Base-by-base conservation (phyloP, 768 basidiomycete genomes). In the Pleurotus sapidus region DNA sequence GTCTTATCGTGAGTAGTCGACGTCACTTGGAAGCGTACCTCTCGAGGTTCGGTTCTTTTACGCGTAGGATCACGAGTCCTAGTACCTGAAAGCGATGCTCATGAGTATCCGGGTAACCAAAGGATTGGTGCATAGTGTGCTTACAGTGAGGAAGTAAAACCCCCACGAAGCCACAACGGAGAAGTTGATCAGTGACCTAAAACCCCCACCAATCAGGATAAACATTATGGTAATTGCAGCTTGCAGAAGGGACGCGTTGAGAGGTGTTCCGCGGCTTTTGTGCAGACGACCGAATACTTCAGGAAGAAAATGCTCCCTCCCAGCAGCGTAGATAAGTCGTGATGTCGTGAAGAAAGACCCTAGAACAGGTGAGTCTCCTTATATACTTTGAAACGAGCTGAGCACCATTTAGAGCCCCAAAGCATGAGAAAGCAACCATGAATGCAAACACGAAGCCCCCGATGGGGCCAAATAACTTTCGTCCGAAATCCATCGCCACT, bases 371-470 rank as follows among this genome's bases (percentile, higher is more conserved):
- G 38, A 50, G 50, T 60, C 57, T 45, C 46, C 45, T 15, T 34
- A 39, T 8, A 57, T 4, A 27, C 20, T 25, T 56, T n/a, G 23
- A 14, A 37, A 30, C 11, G 40, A 23, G 12, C 42, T 45, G 6
- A 46, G 40, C 15, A 84, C 94, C 91, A 68, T 97, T 96, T 53
- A 99, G 72, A 1, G 97, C 94, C 15, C 96, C 96, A 62, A 99
- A 93, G 68, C 94, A 97, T 2, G 95, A 97, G 57, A 98, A 80
- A 1, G 94, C 92, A 12, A 99, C 96, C 81, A 94, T 86, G 50
- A 87, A 78, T 1, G 96, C 93, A 67, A 99, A 97, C 14, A 94
- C 64, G 4, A 84, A 82, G 0, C 90, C 95, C 27, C 97, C 96
- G n/a, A 88, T 70, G 4, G 88, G 84, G 2, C 96, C 96, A 61